A percentile compares a stretch with the other conserved stretches of the same genome.
phyloP scores from a whole-genome alignment of 768 basidiomycete species.

The Phylloporus sp. region DNA sequence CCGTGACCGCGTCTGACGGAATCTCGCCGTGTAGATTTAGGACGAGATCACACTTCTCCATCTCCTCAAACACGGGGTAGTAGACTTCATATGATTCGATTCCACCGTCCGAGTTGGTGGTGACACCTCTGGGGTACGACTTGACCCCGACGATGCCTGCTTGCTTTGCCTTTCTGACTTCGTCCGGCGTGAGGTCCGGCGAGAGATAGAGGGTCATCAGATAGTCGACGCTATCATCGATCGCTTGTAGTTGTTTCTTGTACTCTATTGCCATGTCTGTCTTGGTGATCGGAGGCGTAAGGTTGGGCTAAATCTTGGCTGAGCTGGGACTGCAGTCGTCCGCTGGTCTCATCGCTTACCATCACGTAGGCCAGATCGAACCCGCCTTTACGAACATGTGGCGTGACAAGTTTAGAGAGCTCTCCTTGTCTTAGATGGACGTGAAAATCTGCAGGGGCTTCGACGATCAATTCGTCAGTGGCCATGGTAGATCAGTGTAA shows the following conservation, averaged over 20 bases:
- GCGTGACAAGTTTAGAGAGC: constrained; percentile 76
- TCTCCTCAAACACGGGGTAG: constrained; percentile 88
- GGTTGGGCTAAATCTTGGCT: constrained; percentile 66
- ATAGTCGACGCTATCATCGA: constrained; percentile 78
- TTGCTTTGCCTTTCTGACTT: constrained; percentile 80
- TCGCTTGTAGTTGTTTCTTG: constrained; percentile 62
- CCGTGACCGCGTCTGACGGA: constrained; percentile 69
- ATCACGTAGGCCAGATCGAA: constrained; percentile 94
- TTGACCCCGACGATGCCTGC: constrained; percentile 90
- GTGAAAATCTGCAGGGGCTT: constrained; percentile 87
- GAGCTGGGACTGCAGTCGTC: constrained; percentile 7
- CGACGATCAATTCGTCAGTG: constrained; percentile 16
- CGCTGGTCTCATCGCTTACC: constrained; percentile 45
- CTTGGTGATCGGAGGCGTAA: constrained; percentile 80
- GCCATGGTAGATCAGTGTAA: constrained; percentile 22
- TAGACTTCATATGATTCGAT: constrained; percentile 94
- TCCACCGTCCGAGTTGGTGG: constrained; percentile 93
- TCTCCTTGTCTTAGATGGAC: constrained; percentile 91
- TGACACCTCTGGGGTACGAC: constrained; percentile 95
- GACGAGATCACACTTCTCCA: constrained; percentile 92
- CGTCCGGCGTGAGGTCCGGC: constrained; percentile 82
- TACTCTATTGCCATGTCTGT: constrained; percentile 80
- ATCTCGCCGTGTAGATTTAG: constrained; percentile 97
- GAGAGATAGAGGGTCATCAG: constrained; percentile 97
- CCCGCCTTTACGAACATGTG: constrained; percentile 87